Evolutionary conservation across 768 basidiomycete genomes (phyloP).

Genomic region (Suillus subluteus): DNA sequence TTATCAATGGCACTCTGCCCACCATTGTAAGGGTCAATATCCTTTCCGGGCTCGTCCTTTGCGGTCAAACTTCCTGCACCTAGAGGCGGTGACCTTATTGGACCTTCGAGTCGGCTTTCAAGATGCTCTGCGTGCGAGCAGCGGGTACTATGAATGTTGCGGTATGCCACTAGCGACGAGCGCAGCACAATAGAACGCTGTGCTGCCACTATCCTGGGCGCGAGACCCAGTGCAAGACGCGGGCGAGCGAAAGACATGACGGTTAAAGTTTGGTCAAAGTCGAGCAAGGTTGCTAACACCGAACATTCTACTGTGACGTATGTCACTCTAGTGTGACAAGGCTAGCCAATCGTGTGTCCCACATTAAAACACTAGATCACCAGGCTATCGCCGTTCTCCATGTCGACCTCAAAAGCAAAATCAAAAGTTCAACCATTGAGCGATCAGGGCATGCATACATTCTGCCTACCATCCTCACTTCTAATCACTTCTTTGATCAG

Average conservation of each 20-base stretch:
- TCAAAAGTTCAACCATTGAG: slow-evolving; percentile 59
- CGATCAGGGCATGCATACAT: slow-evolving; percentile 65
- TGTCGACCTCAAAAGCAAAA: slow-evolving; percentile 63
- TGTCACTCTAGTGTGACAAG: slow-evolving; percentile 31
- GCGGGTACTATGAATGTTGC: slow-evolving; percentile 37
- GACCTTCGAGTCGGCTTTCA: slow-evolving; percentile 24
- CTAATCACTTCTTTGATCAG: slow-evolving; percentile 48
- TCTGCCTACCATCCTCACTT: slow-evolving; percentile 15
- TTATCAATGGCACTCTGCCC: slow-evolving; percentile 95
- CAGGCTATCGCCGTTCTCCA: slow-evolving; percentile 20
- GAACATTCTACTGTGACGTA: slow-evolving; percentile 28
- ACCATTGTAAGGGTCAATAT: slow-evolving; percentile 68
- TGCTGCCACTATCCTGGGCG: slow-evolving; percentile 42
- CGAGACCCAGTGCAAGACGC: slow-evolving; percentile 54
- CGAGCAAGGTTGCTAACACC: slow-evolving; percentile 36
- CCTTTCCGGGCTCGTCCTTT: slow-evolving; percentile 48
- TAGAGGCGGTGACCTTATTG: slow-evolving; percentile 37
- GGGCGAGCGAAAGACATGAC: slow-evolving; percentile 63
- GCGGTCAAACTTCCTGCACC: slow-evolving; percentile 40
- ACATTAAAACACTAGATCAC: slow-evolving; percentile 14
- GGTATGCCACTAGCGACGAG: slow-evolving; percentile 47
- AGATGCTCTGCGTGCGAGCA: slow-evolving; percentile 26
- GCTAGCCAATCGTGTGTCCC: slow-evolving; percentile 30
- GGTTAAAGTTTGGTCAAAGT: slow-evolving; percentile 45
- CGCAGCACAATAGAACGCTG: slow-evolving; percentile 33